Evolutionary conservation across 805 yeast species (phyloP), one percentile per base, ranked within the genome.

Genomic region (Candida ovalis): DNA sequence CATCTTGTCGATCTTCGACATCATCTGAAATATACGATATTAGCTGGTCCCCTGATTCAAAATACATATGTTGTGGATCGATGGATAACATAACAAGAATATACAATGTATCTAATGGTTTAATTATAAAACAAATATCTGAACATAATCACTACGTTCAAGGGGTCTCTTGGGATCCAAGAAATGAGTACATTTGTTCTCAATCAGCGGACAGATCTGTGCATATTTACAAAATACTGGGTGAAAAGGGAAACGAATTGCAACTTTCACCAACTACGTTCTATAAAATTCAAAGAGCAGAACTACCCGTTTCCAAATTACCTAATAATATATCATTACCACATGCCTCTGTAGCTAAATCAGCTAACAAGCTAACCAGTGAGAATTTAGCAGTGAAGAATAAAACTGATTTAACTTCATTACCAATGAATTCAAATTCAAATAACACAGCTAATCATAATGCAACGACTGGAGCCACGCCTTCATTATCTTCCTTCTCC

Each of bases 131-230:
- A 24, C 84, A 81, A 55, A 72, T 84, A 50, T 79, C 80, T 5
- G 88, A 86, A 49, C 98, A 94, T 66, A 72, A 73, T 42, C 96
- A 91, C 64, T 92, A 88, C 58, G 95, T 94, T 2, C 99, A 94
- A 67, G 99, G 99, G 2, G 92, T 94, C 4, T 74, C 86, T 0
- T 94, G 98, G 98, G 99, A 94, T 63, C 99, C 99, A 7, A 62
- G 72, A 46, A 82, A 85, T 53, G 80, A 85, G 63, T 88, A 67
- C 55, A 66, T 94, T 4, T 88, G 91, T 1, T 86, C 96, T 6
- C 97, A 91, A 64, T 82, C 94, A 23, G 95, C 97, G 12, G 99
- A 94, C 67, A 70, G 96, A 50, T 75, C 88, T 2, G 83, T 92
- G 12, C 82, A 81, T 53, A 70, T 94, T n/a, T 88, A 88, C 63